Conservation (phyloP, 2,329 filamentous ascomycete genomes). For the Penicillium aurantiogriseum region DNA sequence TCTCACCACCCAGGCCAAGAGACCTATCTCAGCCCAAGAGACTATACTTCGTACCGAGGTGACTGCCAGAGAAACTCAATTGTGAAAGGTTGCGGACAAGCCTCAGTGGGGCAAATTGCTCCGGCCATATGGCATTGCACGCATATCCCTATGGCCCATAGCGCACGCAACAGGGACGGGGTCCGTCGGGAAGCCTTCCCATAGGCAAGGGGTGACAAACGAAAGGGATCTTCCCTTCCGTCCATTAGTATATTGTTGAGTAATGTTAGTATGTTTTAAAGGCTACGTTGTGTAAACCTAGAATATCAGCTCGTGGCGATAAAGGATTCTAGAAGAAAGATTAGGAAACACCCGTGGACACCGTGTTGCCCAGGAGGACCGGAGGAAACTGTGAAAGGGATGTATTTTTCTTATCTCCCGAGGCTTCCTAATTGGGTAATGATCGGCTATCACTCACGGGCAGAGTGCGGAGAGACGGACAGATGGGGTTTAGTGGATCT, state of each 20-base stretch:
- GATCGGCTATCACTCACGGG: constrained; percentile 14
- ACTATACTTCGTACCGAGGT: background rate
- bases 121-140: constrained; percentile 10
- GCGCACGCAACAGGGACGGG: constrained; percentile 13
- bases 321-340: background rate
- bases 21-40: background rate
- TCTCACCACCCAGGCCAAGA: background rate
- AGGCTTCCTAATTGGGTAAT: constrained; percentile 12
- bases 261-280: background rate
- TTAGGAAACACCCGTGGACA: background rate
- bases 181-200: constrained; percentile 21
- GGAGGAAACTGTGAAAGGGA: background rate
- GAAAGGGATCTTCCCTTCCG: background rate
- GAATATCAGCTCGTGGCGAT: background rate
- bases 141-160: constrained; percentile 5
- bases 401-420: constrained; percentile 1
- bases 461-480: constrained; percentile 22
- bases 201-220: constrained; percentile 14
- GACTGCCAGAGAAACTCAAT: background rate
- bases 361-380: background rate
- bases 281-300: background rate
- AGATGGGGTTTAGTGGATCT: constrained; percentile 15
- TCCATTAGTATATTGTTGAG: no score
- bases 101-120: constrained; percentile 4
- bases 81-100: background rate